Conservation (phyloP, 441 rosid genomes). For the Erysimum cheiri region DNA sequence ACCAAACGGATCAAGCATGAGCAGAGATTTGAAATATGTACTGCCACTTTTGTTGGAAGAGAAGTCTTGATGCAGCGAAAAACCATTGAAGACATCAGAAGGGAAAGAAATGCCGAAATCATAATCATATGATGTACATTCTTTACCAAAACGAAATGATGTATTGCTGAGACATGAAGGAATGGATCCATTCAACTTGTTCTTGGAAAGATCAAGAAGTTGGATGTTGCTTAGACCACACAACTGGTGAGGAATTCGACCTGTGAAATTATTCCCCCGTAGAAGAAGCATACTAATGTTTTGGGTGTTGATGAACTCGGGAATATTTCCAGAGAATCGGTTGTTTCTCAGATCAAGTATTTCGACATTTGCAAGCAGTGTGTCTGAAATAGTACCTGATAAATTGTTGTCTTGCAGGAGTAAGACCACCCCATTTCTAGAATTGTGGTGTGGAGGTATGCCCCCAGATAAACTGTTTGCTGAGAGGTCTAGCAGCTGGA, state of each 20-base stretch:
- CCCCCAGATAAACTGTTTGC: slow-evolving; percentile 29
- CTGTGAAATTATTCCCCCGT: slow-evolving; percentile 21
- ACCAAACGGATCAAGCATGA: neutral
- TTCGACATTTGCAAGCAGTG: neutral
- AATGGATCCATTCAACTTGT: slow-evolving; percentile 21
- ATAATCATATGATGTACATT: neutral
- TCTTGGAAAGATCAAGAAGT: slow-evolving; percentile 26
- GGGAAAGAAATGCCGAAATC: slow-evolving; percentile 1
- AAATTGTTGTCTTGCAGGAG: slow-evolving; percentile 25
- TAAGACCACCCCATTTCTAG: neutral
- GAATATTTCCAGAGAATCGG: slow-evolving; percentile 25
- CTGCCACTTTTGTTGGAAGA: neutral
- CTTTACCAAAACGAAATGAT: neutral
- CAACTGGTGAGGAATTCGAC: slow-evolving; percentile 7
- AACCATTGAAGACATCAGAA: slow-evolving; percentile 17
- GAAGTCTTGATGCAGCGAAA: neutral
- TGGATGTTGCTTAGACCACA: slow-evolving; percentile 21
- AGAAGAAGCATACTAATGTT: slow-evolving; percentile 8
- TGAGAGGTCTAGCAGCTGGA: slow-evolving; percentile 21
- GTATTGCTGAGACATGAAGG: slow-evolving; percentile 34
- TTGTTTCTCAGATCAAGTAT: slow-evolving; percentile 36
- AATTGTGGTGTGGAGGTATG: neutral
- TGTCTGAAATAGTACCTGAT: neutral
- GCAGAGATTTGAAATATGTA: neutral
- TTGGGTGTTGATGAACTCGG: neutral